Evolutionary conservation across 2,329 filamentous ascomycete species (phyloP).

Genomic region (Trichophyton rubrum): DNA sequence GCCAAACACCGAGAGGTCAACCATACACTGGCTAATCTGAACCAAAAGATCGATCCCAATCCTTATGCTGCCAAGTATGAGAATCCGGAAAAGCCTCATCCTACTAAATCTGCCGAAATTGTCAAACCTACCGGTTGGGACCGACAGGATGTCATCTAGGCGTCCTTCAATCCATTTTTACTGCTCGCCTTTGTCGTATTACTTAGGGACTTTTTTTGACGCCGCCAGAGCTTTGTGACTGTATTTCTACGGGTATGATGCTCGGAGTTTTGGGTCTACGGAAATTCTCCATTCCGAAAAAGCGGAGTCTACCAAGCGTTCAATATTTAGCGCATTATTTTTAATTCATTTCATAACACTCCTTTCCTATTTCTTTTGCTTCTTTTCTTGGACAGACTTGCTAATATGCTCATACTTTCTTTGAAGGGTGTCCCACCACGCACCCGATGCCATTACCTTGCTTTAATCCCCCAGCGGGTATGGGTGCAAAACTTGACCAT

Average conservation of each 20-base stretch:
- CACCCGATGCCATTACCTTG: not conserved
- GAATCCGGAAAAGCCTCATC: conserved; percentile 53
- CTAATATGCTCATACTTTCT: not conserved
- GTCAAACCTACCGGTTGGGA: conserved; percentile 67
- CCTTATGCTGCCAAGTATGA: conserved; percentile 80
- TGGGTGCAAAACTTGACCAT: conserved; percentile 26
- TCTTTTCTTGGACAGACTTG: conserved; percentile 15
- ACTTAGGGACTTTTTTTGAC: not conserved
- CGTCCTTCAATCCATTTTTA: not conserved
- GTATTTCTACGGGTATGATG: not conserved
- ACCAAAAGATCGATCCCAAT: conserved; percentile 79
- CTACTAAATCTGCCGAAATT: conserved; percentile 53
- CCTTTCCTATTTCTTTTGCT: not conserved
- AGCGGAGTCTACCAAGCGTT: not conserved
- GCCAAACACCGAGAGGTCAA: conserved; percentile 89
- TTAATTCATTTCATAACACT: not conserved
- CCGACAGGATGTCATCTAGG: conserved; percentile 58
- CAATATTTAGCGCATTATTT: not conserved
- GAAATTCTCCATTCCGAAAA: not conserved
- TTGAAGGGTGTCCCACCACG: not conserved
- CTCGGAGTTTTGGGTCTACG: not conserved
- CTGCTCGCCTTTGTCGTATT: not conserved
- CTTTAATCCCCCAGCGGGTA: conserved; percentile 25
- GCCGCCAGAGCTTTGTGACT: not conserved
- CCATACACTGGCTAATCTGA: conserved; percentile 79